Base-by-base conservation (phyloP, 139 green algal species). In the Coelastrella sp. region DNA sequence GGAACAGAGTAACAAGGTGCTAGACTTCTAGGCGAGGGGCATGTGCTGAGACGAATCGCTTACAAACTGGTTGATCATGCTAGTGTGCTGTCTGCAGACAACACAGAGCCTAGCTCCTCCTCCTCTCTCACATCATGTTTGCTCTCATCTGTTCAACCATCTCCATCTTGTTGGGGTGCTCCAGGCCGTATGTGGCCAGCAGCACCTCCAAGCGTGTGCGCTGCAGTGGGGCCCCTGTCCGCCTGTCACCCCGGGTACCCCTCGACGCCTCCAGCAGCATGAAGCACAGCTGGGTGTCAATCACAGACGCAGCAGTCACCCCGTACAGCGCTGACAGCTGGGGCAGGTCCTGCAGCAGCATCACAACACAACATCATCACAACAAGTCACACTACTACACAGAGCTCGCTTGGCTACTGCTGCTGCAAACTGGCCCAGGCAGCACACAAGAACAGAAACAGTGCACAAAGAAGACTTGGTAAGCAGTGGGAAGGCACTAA, bases 141-240 rank as follows among this genome's bases (percentile, higher is more conserved):
- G 19, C 19, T 22, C 20, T 15, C 35, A 20, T 70, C 14, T 66
- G 19, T 19, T 61, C 20, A 49, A 84, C 79, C 7, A 84, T 58
- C 6, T 84, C 57, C 79, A 84, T 84, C 79, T 84, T 84, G 57
- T 68, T 84, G 79, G 56, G 79, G 20, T 84, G 79, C 17, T n/a
- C 17, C 79, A 84, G 57, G 7, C 79, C 79, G 27, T 84, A 84
- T 7, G 56, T 25, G 8, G 14, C 57, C 79, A 84, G 58, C 79
- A 84, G 79, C 20, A 84, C 56, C 19, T 84, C 57, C 58, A 84
- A 58, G 6, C 22, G 22, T 7, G 20, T 57, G 4, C 79, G 56
- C 57, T 49, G n/a, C 79, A 72, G 56, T 35, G 11, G 78, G 20
- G 3, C 49, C 19, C 56, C 19, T 56, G 15, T 15, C 19, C 19